These are phyloP conservation scores for Annulohypoxylon truncatum DNA, from an alignment of 2,329 filamentous ascomycete genomes.

Conservation along the genomic window DNA sequence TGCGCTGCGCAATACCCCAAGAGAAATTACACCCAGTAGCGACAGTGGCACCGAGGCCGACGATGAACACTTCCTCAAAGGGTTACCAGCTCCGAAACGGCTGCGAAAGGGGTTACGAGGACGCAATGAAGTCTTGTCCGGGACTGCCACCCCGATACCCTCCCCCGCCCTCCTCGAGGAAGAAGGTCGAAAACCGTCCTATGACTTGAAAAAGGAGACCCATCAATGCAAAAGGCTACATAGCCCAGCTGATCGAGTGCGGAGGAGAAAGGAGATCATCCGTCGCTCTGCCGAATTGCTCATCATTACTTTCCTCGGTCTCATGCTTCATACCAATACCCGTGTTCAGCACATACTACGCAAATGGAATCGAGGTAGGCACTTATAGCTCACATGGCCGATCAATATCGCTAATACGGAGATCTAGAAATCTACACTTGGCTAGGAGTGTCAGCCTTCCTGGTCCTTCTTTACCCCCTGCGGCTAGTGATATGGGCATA, in stretches of 20 bases:
- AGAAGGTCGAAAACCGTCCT: constrained; percentile 47
- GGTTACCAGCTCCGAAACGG: constrained; percentile 83
- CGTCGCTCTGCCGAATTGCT: constrained; percentile 65
- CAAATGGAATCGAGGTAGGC: constrained; percentile 62
- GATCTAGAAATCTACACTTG: constrained; percentile 57
- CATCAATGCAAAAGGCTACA: constrained; percentile 43
- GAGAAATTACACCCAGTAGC: constrained; percentile 72
- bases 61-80: constrained; percentile 89
- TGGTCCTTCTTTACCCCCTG: constrained; percentile 69
- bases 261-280: constrained; percentile 62
- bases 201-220: constrained; percentile 42
- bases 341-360: constrained; percentile 59
- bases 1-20: constrained; percentile 49
- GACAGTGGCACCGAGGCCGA: constrained; percentile 96
- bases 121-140: constrained; percentile 65
- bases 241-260: constrained; percentile 51
- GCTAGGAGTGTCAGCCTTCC: constrained; percentile 49
- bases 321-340: constrained; percentile 60
- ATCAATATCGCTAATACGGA: constrained; percentile 38
- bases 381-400: background rate
- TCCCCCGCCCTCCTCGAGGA: constrained; percentile 61
- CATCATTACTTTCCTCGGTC: constrained; percentile 62
- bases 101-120: constrained; percentile 82
- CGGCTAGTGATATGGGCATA: constrained; percentile 65
- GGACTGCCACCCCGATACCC: constrained; percentile 65